Evolutionary conservation across 192 early-diverging fungal species (phyloP).

Genomic region (Gamsiella multidivaricata): DNA sequence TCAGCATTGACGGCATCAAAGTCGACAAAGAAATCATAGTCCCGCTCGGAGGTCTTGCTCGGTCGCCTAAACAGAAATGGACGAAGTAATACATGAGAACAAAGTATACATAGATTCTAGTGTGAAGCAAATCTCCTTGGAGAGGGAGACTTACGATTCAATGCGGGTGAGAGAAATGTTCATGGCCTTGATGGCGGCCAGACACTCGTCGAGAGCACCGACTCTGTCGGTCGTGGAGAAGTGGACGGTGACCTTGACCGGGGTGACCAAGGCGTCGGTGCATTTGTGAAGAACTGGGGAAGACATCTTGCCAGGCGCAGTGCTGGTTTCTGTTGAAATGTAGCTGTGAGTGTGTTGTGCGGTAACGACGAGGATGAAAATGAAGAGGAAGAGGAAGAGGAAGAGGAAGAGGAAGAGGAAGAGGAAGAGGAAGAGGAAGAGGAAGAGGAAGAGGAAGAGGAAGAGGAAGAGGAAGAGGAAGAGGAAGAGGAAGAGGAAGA

Average conservation of each 20-base stretch:
- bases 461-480: too few species aligned
- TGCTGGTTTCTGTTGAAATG: too few species aligned
- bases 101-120: neutral
- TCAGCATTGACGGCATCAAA: conserved; percentile 73
- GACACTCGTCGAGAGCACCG: conserved; percentile 86
- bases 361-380: neutral
- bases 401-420: neutral
- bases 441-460: too few species aligned
- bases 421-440: neutral
- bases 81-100: neutral
- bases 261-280: conserved; percentile 23
- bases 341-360: too few species aligned
- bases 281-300: conserved; percentile 38
- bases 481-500: too few species aligned
- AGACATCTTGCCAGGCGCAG: conserved; percentile 2
- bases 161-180: conserved; percentile 90
- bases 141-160: conserved; percentile 72
- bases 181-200: conserved; percentile 73
- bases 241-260: conserved; percentile 66
- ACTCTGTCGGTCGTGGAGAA: conserved; percentile 86
- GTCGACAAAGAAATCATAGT: conserved; percentile 96
- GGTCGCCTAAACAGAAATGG: conserved; percentile 66
- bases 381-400: neutral
- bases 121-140: neutral
- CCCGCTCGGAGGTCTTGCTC: conserved; percentile 74